Conservation (phyloP, 768 basidiomycete species). For the Trametes punicea region DNA sequence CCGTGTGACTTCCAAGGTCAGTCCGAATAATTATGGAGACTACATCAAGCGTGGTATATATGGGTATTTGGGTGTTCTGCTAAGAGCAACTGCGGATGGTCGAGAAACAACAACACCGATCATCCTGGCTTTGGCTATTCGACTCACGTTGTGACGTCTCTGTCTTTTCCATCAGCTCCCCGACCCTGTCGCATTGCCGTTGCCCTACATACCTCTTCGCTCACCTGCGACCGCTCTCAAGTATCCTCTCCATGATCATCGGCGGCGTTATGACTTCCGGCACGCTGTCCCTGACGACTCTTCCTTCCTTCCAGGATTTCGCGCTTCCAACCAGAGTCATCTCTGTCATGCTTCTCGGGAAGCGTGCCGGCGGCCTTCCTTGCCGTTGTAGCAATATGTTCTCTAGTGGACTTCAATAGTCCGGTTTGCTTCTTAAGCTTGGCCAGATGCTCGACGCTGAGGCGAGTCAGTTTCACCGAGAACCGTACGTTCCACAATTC, state of each 20-base stretch:
- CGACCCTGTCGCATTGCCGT: too few species aligned
- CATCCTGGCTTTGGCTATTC: too few species aligned
- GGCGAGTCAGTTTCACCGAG: background rate
- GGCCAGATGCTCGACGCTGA: conserved; percentile 45
- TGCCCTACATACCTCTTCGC: too few species aligned
- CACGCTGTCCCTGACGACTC: background rate
- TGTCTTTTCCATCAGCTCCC: background rate
- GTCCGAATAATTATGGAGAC: too few species aligned
- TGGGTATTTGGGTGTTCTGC: background rate
- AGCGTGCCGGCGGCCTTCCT: conserved; percentile 24
- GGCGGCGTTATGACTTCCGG: background rate
- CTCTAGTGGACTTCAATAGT: conserved; percentile 32
- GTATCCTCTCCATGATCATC: background rate
- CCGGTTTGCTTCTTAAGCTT: conserved; percentile 41
- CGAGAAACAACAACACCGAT: too few species aligned
- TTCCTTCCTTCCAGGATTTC: conserved; percentile 32
- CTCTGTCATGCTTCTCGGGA: background rate
- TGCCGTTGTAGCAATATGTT: conserved; percentile 28
- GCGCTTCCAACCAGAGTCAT: conserved; percentile 29
- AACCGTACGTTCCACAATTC: background rate
- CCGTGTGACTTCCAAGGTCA: too few species aligned
- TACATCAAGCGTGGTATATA: too few species aligned
- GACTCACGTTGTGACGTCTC: too few species aligned
- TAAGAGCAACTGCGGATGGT: too few species aligned
- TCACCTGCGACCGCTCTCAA: too few species aligned